A percentile compares a stretch with the other conserved stretches of the same genome.
phyloP scores from a whole-genome alignment of 2,329 filamentous ascomycete genomes.

The Alternaria sp. region DNA sequence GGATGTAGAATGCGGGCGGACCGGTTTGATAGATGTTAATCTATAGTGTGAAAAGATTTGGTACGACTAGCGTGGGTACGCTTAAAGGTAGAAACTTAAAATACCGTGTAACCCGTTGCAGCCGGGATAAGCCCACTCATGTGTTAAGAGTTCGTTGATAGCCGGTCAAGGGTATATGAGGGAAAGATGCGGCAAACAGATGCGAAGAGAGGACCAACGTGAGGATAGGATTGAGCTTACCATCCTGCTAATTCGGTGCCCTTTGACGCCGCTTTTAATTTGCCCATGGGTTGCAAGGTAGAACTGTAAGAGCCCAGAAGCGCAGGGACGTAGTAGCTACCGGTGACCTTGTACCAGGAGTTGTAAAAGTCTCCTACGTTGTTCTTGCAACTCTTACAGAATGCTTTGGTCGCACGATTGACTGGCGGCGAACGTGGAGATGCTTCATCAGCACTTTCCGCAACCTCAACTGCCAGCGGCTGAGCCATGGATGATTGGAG shows the following conservation, averaged over 20 bases:
- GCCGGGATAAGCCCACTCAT: slow-evolving; percentile 45
- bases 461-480: slow-evolving; percentile 14
- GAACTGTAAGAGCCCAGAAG: slow-evolving; percentile 46
- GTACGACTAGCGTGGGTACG: slow-evolving; percentile 44
- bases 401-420: slow-evolving; percentile 37
- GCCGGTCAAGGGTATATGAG: slow-evolving; percentile 33
- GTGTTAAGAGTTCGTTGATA: slow-evolving; percentile 40
- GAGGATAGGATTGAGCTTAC: slow-evolving; percentile 46
- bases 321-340: slow-evolving; percentile 48
- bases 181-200: slow-evolving; percentile 36
- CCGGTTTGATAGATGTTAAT: slow-evolving; percentile 51
- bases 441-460: slow-evolving; percentile 23
- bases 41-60: slow-evolving; percentile 50
- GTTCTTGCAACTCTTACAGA: slow-evolving; percentile 41
- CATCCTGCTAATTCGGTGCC: slow-evolving; percentile 49
- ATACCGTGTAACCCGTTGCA: slow-evolving; percentile 44
- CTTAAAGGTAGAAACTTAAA: slow-evolving; percentile 47
- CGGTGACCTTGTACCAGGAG: slow-evolving; percentile 47
- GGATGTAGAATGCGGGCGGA: slow-evolving; percentile 31
- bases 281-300: slow-evolving; percentile 36
- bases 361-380: slow-evolving; percentile 51
- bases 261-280: slow-evolving; percentile 38
- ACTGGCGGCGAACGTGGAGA: slow-evolving; percentile 22
- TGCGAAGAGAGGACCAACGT: slow-evolving; percentile 9
- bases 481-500: slow-evolving; percentile 22